Conservation (phyloP, 179 eudicot species). For the Heliamphora pulchella region DNA sequence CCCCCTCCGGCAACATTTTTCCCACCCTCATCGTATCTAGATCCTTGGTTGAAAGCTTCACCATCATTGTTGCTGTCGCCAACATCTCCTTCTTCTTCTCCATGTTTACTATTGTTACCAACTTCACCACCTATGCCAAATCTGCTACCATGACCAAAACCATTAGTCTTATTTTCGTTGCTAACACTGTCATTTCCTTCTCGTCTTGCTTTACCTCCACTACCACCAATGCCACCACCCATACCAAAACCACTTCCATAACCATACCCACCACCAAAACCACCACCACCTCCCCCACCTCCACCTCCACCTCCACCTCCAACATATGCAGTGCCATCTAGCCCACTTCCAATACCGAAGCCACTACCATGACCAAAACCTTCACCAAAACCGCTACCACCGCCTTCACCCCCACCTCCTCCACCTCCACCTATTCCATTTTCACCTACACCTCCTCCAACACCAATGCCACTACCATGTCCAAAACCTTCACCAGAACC, state of each 20-base stretch:
- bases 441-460: too few species aligned
- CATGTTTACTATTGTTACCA: slow-evolving; percentile 13
- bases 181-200: too few species aligned
- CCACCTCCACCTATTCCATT: too few species aligned
- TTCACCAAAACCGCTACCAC: slow-evolving; percentile 19
- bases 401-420: slow-evolving; percentile 23
- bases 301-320: slow-evolving; percentile 20
- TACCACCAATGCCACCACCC: too few species aligned
- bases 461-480: too few species aligned
- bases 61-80: not conserved
- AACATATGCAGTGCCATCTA: not conserved
- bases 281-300: too few species aligned
- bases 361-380: slow-evolving; percentile 18
- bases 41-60: slow-evolving; percentile 17
- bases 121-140: slow-evolving; percentile 17
- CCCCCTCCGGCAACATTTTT: slow-evolving; percentile 23
- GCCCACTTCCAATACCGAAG: slow-evolving; percentile 22
- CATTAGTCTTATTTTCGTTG: too few species aligned
- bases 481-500: too few species aligned
- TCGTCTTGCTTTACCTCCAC: too few species aligned
- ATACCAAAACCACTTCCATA: too few species aligned
- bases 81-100: slow-evolving; percentile 13
- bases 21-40: slow-evolving; percentile 10
- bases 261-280: too few species aligned
- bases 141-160: slow-evolving; percentile 22